Conservation (phyloP, 139 green algal genomes). For the Zygnema cylindricum region DNA sequence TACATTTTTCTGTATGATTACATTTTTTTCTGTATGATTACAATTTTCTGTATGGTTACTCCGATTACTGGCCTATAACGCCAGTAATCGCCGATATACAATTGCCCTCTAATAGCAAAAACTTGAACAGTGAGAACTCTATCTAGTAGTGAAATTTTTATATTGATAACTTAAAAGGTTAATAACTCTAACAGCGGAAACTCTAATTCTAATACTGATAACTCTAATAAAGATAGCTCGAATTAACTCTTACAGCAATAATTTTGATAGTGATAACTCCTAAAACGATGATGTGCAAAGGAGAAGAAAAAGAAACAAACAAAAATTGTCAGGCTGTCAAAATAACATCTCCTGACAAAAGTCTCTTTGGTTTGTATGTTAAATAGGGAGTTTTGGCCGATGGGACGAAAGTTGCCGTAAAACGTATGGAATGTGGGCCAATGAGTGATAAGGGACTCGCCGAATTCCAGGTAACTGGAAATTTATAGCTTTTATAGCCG, state of each 20-base stretch:
- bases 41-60: too few species aligned
- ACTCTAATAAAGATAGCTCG: background rate
- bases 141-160: too few species aligned
- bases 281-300: background rate
- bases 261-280: background rate
- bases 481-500: too few species aligned
- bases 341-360: background rate
- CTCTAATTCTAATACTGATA: background rate
- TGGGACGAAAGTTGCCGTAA: conserved; percentile 53
- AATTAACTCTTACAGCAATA: background rate
- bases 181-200: too few species aligned
- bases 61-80: too few species aligned
- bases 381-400: conserved; percentile 29
- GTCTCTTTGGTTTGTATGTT: background rate
- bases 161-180: too few species aligned
- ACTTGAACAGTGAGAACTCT: too few species aligned
- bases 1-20: too few species aligned
- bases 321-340: background rate
- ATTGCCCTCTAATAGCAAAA: too few species aligned
- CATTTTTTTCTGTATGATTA: too few species aligned
- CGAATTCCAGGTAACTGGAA: conserved; percentile 28
- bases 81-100: too few species aligned
- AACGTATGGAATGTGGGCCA: conserved; percentile 38
- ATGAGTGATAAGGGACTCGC: conserved; percentile 41
- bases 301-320: background rate